Evolutionary conservation across 2,329 filamentous ascomycete genomes (phyloP).

Genomic region (Trichophyton equinum): DNA sequence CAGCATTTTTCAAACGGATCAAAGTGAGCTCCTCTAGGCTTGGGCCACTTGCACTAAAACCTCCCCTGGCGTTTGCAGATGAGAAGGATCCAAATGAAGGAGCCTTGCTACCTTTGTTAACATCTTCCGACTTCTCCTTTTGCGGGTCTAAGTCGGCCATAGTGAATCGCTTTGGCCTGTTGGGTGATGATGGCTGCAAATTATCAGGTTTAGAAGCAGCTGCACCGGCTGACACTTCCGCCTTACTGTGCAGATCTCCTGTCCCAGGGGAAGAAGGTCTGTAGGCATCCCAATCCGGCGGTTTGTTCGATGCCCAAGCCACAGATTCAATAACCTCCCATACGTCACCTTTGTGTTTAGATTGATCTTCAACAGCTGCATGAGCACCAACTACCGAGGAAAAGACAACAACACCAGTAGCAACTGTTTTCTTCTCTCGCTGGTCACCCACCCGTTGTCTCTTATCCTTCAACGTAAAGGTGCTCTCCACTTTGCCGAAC

Average conservation of each 20-base stretch:
- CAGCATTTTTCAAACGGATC: conserved; percentile 46
- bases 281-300: conserved; percentile 35
- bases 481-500: conserved; percentile 47
- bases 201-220: conserved; percentile 5
- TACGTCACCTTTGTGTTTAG: conserved; percentile 30
- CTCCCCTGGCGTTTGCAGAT: conserved; percentile 20
- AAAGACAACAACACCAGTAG: conserved; percentile 45
- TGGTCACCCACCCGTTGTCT: conserved; percentile 38
- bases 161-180: conserved; percentile 21
- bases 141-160: conserved; percentile 24
- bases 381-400: conserved; percentile 46
- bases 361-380: conserved; percentile 42
- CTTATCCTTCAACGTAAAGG: conserved; percentile 45
- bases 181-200: conserved; percentile 8
- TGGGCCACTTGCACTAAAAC: conserved; percentile 19
- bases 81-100: conserved; percentile 34
- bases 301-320: conserved; percentile 40
- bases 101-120: conserved; percentile 19
- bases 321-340: conserved; percentile 43
- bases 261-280: conserved; percentile 13
- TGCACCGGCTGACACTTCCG: conserved; percentile 4
- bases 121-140: conserved; percentile 12
- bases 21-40: conserved; percentile 40
- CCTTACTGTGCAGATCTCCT: not conserved
- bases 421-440: conserved; percentile 40